phyloP scores from a whole-genome alignment of 108 stramenopile genomes.

The Pseudonitzschia multistriata region DNA sequence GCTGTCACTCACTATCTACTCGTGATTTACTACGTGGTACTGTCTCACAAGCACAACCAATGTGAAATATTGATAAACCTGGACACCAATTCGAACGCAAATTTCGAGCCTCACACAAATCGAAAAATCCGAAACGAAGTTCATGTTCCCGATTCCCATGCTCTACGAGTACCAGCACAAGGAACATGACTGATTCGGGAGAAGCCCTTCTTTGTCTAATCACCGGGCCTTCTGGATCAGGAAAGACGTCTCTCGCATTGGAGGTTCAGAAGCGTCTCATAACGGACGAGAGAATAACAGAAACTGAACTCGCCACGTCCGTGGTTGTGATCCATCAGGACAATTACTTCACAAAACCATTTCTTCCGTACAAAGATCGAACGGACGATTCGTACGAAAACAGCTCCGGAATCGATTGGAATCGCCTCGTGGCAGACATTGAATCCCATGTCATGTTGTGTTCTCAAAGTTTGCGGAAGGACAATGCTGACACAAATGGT shows the following conservation, averaged over 20 bases:
- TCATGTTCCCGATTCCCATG: too few species aligned
- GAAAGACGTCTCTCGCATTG: constrained; percentile 3
- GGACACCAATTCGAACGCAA: too few species aligned
- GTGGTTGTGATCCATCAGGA: constrained; percentile 6
- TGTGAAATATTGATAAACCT: too few species aligned
- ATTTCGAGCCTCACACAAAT: too few species aligned
- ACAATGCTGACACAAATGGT: background rate
- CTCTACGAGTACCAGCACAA: background rate
- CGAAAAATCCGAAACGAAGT: too few species aligned
- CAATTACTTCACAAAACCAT: constrained; percentile 6
- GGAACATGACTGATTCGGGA: background rate
- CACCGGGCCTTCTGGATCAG: constrained; percentile 8
- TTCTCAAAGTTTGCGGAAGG: background rate
- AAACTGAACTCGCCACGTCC: background rate
- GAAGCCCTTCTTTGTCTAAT: constrained; percentile 1
- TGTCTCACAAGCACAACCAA: too few species aligned
- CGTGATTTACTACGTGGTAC: too few species aligned
- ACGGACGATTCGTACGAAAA: constrained; percentile 12
- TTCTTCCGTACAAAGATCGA: constrained; percentile 5
- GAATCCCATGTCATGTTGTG: background rate
- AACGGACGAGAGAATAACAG: background rate
- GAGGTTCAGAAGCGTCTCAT: background rate
- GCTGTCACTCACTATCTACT: too few species aligned
- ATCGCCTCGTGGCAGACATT: background rate
- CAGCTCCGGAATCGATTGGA: constrained; percentile 4